A percentile compares a stretch with the other conserved stretches of the same genome.
These are phyloP conservation scores for Jackrogersella minutella DNA, from an alignment of 495 filamentous ascomycete species.

Conservation along the genomic window DNA sequence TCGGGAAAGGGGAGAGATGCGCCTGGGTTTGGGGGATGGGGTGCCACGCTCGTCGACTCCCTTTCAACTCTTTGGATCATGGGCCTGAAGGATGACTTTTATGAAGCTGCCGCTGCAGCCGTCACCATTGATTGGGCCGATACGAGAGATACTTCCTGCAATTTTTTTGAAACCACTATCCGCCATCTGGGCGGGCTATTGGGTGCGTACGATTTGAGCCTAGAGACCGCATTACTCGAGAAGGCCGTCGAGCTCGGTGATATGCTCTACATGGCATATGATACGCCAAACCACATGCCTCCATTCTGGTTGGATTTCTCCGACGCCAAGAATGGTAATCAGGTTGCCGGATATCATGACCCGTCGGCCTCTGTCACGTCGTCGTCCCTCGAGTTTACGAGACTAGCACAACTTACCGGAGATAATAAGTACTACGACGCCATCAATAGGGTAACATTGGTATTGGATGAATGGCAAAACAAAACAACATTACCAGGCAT, in stretches of 20 bases:
- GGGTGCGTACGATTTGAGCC: conserved; percentile 77
- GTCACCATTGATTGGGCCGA: conserved; percentile 84
- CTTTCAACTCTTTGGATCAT: conserved; percentile 97
- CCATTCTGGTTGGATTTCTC: conserved; percentile 68
- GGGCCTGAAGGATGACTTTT: conserved; percentile 88
- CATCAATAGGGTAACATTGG: conserved; percentile 77
- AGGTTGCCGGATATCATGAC: conserved; percentile 46
- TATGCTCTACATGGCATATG: conserved; percentile 84
- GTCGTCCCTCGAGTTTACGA: conserved; percentile 86
- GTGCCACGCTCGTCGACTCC: conserved; percentile 87
- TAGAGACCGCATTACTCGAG: conserved; percentile 70
- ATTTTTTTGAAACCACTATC: conserved; percentile 83
- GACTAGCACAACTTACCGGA: conserved; percentile 83
- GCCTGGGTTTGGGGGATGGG: conserved; percentile 90
- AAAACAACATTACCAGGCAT: conserved; percentile 77
- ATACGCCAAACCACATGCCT: conserved; percentile 93
- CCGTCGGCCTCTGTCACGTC: conserved; percentile 57
- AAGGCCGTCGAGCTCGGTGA: conserved; percentile 87
- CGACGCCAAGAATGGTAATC: conserved; percentile 44
- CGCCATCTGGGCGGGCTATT: conserved; percentile 81
- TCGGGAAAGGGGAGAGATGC: conserved; percentile 58
- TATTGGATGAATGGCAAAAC: conserved; percentile 72
- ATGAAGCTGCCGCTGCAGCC: conserved; percentile 80
- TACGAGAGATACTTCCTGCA: conserved; percentile 63
- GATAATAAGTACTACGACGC: conserved; percentile 85